Evolutionary conservation across 2,329 filamentous ascomycete species (phyloP).

Genomic region (Penicillium italicum): DNA sequence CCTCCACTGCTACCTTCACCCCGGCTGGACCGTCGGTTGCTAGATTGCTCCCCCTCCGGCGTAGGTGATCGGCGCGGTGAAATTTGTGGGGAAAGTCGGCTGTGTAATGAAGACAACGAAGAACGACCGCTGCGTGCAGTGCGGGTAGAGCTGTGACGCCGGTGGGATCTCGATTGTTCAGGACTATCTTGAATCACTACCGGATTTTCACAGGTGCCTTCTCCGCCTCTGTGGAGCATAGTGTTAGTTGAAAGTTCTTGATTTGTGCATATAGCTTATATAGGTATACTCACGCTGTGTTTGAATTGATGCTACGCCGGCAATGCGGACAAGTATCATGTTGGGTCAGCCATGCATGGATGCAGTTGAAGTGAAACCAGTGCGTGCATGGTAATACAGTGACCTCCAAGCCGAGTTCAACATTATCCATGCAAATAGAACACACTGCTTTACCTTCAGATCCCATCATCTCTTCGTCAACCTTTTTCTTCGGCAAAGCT

Average conservation of each 20-base stretch:
- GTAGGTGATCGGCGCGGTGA: constrained; percentile 6
- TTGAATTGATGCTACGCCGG: constrained; percentile 37
- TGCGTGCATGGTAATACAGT: constrained; percentile 81
- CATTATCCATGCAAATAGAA: constrained; percentile 89
- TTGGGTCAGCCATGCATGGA: constrained; percentile 77
- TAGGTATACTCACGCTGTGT: constrained; percentile 25
- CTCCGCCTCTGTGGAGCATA: constrained; percentile 13
- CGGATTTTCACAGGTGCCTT: constrained; percentile 22
- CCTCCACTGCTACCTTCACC: constrained; percentile 14
- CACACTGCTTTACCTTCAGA: constrained; percentile 71
- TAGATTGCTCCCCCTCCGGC: constrained; percentile 8
- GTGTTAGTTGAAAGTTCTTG: constrained; percentile 7
- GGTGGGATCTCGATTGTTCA: constrained; percentile 6
- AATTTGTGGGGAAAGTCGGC: not conserved
- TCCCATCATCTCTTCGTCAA: constrained; percentile 67
- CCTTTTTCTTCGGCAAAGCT: constrained; percentile 65
- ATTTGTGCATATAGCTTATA: not conserved
- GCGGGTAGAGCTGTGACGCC: constrained; percentile 9
- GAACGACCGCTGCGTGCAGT: constrained; percentile 16
- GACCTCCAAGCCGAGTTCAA: constrained; percentile 69
- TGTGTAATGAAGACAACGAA: constrained; percentile 16
- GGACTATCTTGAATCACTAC: constrained; percentile 17
- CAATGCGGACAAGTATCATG: constrained; percentile 83
- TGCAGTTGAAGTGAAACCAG: constrained; percentile 86
- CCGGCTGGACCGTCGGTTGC: constrained; percentile 15